phyloP scores from a whole-genome alignment of 257 asterid genomes.

The Ajuga chamaepitys region DNA sequence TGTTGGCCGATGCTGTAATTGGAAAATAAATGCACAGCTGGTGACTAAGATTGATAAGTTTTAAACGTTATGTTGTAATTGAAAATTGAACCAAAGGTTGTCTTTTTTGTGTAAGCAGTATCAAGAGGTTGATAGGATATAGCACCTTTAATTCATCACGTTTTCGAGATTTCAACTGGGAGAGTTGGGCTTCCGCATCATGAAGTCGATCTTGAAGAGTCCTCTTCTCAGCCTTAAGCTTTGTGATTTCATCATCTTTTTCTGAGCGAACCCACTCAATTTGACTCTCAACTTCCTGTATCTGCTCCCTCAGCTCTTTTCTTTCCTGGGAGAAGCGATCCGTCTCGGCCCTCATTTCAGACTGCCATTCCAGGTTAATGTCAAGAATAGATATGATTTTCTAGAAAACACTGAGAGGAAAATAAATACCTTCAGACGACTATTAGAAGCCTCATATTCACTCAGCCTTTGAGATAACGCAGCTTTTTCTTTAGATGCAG shows the following conservation, averaged over 20 bases:
- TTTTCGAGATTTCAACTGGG: slow-evolving; percentile 80
- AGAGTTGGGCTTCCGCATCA: slow-evolving; percentile 84
- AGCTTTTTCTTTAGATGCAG: slow-evolving; percentile 69
- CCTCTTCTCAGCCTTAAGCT: slow-evolving; percentile 73
- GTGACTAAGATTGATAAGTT: no score
- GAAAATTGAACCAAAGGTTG: no score
- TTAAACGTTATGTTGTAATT: no score
- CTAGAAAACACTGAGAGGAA: slow-evolving; percentile 1
- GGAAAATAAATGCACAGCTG: no score
- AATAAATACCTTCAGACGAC: slow-evolving; percentile 71
- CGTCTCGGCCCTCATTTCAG: slow-evolving; percentile 77
- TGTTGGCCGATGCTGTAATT: no score
- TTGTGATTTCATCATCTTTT: slow-evolving; percentile 69
- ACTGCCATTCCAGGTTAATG: slow-evolving; percentile 39
- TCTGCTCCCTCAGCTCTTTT: slow-evolving; percentile 76
- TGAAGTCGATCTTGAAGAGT: slow-evolving; percentile 72
- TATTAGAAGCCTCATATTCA: slow-evolving; percentile 71
- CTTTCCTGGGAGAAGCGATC: slow-evolving; percentile 85
- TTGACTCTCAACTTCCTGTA: slow-evolving; percentile 84
- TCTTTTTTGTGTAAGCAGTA: background rate
- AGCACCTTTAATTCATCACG: slow-evolving; percentile 89
- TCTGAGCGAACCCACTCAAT: slow-evolving; percentile 98
- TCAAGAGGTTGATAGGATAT: background rate
- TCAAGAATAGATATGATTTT: slow-evolving; percentile 10
- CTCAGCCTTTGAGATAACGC: slow-evolving; percentile 62